Evolutionary conservation across 805 yeast species (phyloP), one percentile per base, ranked within the genome.

Genomic region (Candida xyloterini): DNA sequence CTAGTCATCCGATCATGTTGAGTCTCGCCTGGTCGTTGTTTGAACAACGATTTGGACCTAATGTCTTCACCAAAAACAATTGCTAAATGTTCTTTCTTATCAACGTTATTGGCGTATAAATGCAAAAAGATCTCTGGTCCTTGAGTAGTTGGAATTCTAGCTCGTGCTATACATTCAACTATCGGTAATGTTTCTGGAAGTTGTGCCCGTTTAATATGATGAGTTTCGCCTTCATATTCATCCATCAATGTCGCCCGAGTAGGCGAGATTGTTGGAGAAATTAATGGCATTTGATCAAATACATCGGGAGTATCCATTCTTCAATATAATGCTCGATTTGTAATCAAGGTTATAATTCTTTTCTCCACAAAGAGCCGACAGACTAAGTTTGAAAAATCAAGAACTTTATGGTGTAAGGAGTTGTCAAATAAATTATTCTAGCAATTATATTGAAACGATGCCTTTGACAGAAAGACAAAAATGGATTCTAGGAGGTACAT

Each of bases 1-100:
- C 99, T 74, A n/a, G 95, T 89, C 97, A 93, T 93, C 51, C 99
- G 66, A 59, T 88, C 97, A 52, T 78, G 82, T 62, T 89, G 97
- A 0, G 95, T 71, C 48, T 93, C 99, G 31, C 78, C 77, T 0
- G 66, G 66, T 38, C 86, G 67, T 35, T 65, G 66, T 31, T 66
- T 73, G 65, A 78, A 93, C 35, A 93, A 67, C 3, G 88, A 69
- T 55, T 74, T 72, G 2, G 96, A 87, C 50, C 96, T 73, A 38
- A 93, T 82, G 50, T 84, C 84, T 55, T 88, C 95, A 8, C 98
- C 97, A 66, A 93, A 91, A 4, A 93, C 99, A 43, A 93, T 91
- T 5, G 99, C 99, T 54, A 93, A 66, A 64, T 93, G 99, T 63
- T 93, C 99, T 60, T 93, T 93, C 35, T 79, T 71, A 63, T 93